These are phyloP conservation scores for Micromonas commoda DNA, from an alignment of 139 green algal species.

Conservation along the genomic window DNA sequence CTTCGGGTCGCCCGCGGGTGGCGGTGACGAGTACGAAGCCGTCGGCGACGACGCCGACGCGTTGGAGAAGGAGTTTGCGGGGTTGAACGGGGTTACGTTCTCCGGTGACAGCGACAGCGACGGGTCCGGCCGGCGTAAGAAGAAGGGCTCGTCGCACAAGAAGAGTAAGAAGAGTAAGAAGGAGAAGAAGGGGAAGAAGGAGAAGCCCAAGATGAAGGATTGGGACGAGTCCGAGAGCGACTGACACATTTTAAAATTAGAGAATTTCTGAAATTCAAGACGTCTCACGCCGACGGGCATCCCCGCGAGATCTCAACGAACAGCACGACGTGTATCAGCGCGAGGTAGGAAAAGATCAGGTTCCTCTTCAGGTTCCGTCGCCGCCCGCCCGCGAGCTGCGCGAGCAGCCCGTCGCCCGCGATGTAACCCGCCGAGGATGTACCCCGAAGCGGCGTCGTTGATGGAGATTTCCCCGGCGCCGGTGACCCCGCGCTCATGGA, in stretches of 20 bases:
- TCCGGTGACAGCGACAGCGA: background rate
- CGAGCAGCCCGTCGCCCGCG: background rate
- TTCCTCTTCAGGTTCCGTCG: background rate
- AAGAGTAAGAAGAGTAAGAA: background rate
- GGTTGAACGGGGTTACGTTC: background rate
- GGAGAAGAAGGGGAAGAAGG: background rate
- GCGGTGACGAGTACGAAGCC: background rate
- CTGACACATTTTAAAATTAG: no score
- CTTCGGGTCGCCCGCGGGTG: background rate
- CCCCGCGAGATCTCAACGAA: no score
- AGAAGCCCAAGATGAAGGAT: background rate
- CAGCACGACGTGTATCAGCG: constrained; percentile 2
- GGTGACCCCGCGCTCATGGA: background rate
- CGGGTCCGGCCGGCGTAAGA: background rate
- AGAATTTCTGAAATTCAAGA: no score
- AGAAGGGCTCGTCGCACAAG: background rate
- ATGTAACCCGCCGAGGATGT: background rate
- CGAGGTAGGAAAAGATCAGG: constrained; percentile 1
- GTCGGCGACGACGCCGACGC: background rate
- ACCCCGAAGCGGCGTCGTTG: background rate
- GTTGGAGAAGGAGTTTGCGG: background rate
- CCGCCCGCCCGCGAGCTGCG: background rate
- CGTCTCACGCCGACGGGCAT: no score
- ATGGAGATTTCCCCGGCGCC: background rate
- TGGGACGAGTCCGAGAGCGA: background rate